Percentiles rank a stretch among this genome's conserved stretches.
These are phyloP conservation scores for Starmerella potacharoeniae DNA, from an alignment of 805 yeast species.

Conservation along the genomic window DNA sequence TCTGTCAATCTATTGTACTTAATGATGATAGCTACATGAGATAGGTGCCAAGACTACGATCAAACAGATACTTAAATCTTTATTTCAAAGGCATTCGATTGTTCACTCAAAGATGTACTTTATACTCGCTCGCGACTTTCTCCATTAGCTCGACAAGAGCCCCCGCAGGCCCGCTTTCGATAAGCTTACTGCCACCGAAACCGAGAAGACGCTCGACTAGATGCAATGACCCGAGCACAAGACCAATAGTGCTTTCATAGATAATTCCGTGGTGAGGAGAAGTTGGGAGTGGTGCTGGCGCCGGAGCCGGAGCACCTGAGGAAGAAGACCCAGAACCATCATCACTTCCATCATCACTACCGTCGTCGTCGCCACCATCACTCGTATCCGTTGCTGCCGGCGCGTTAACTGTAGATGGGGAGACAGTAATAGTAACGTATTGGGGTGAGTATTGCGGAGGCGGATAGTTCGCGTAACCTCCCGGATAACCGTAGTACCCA, in stretches of 20 bases:
- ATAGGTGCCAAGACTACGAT: too few relatives aligned
- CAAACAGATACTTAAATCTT: background rate
- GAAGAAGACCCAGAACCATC: background rate
- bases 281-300: background rate
- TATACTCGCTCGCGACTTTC: slow-evolving; percentile 3
- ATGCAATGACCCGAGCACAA: slow-evolving; percentile 9
- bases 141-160: slow-evolving; percentile 20
- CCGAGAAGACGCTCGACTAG: slow-evolving; percentile 6
- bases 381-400: background rate
- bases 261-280: slow-evolving; percentile 7
- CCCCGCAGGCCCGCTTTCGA: background rate
- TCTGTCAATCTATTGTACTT: too few relatives aligned
- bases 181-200: background rate
- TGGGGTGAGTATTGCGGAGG: slow-evolving; percentile 4
- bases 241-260: slow-evolving; percentile 8
- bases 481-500: background rate
- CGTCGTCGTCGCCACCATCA: background rate
- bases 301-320: background rate
- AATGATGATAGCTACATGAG: too few relatives aligned
- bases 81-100: background rate
- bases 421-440: slow-evolving; percentile 6
- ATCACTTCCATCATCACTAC: background rate
- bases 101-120: background rate
- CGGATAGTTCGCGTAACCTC: background rate
- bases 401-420: background rate